Conservation (phyloP, 805 yeast genomes). For the Brettanomyces naardenensis region DNA sequence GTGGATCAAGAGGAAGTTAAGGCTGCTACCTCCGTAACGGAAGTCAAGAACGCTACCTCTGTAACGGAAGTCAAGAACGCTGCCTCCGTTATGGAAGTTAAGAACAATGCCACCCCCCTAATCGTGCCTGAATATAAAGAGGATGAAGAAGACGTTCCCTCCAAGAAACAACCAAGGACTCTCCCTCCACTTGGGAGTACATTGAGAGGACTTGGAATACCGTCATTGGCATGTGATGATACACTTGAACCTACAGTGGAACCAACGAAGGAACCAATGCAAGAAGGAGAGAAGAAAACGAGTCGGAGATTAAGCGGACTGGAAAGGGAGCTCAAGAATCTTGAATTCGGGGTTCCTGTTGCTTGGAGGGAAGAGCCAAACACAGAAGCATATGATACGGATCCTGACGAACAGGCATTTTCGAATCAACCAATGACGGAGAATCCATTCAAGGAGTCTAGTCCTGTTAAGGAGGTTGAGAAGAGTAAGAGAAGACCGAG, state of each 20-base stretch:
- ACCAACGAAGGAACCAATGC: neutral
- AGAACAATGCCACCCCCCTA: too few relatives aligned
- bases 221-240: neutral
- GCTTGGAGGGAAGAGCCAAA: slow-evolving; percentile 4
- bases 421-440: slow-evolving; percentile 1
- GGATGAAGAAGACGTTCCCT: neutral
- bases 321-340: slow-evolving; percentile 31
- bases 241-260: neutral
- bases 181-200: neutral
- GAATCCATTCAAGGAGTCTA: slow-evolving; percentile 1
- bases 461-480: slow-evolving; percentile 6
- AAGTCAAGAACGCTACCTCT: too few relatives aligned
- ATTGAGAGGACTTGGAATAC: neutral
- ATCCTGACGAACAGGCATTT: neutral
- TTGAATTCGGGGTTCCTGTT: slow-evolving; percentile 9
- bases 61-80: neutral
- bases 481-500: slow-evolving; percentile 14
- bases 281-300: neutral
- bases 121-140: neutral
- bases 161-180: neutral
- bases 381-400: neutral
- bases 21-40: too few relatives aligned
- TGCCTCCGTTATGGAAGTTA: too few relatives aligned
- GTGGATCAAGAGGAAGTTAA: too few relatives aligned
- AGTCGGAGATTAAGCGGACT: slow-evolving; percentile 9